These are phyloP conservation scores for Penicillium oxalicum DNA, from an alignment of 2,329 filamentous ascomycete genomes.

Conservation along the genomic window DNA sequence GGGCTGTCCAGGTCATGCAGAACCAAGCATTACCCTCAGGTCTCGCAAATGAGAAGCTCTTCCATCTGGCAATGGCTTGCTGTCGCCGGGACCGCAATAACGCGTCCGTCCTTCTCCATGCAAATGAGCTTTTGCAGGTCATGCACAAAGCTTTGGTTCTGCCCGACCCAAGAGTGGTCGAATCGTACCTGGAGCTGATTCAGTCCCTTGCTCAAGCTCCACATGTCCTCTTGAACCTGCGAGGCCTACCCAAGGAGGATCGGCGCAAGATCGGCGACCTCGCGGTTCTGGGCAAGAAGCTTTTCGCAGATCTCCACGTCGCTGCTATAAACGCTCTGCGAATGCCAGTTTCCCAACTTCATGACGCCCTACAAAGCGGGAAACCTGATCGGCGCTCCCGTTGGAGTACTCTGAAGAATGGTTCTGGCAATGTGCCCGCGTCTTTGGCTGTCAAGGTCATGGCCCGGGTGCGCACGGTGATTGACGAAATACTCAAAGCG, in stretches of 20 bases:
- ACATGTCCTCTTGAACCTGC: constrained; percentile 24
- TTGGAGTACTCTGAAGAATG: constrained; percentile 10
- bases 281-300: constrained; percentile 19
- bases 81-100: constrained; percentile 76
- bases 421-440: constrained; percentile 21
- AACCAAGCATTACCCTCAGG: constrained; percentile 45
- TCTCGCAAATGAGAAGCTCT: constrained; percentile 48
- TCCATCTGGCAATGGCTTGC: constrained; percentile 65
- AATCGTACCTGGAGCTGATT: constrained; percentile 27
- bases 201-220: constrained; percentile 22
- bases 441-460: constrained; percentile 19
- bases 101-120: constrained; percentile 59
- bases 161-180: constrained; percentile 27
- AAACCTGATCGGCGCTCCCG: constrained; percentile 1
- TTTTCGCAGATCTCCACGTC: constrained; percentile 23
- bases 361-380: constrained; percentile 23
- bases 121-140: constrained; percentile 57
- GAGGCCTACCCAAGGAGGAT: constrained; percentile 20
- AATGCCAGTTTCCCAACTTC: constrained; percentile 24
- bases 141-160: constrained; percentile 46
- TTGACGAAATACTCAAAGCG: constrained; percentile 31
- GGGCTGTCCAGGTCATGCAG: constrained; percentile 55
- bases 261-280: constrained; percentile 13
- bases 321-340: constrained; percentile 22
- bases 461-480: constrained; percentile 26